Evolutionary conservation across 2,329 filamentous ascomycete species (phyloP), one percentile per base, ranked within the genome.

Genomic region (Beauveria asiatica): DNA sequence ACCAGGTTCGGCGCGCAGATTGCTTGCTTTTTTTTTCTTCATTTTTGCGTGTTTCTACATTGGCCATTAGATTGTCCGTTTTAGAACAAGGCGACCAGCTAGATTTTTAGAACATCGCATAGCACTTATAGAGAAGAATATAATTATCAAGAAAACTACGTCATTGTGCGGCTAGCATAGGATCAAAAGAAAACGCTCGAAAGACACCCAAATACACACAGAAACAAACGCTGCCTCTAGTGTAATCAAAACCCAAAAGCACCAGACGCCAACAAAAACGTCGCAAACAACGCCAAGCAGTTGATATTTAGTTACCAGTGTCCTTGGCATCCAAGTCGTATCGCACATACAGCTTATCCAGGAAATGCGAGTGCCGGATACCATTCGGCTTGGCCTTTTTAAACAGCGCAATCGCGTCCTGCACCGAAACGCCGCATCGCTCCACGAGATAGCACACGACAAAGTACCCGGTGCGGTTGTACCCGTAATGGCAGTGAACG

Each of bases 401-500:
- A 74, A 97, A 97, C 62, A 85, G 81, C 57, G 90, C 84, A 62
- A 97, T 85, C 1, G 93, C 93, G 59, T 88, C 84, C 67, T 89
- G 83, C 2, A 96, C 83, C 23, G 76, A 77, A 67, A 84, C 92
- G 0, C 83, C 86, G 65, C 88, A 83, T 51, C 85, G 80, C 75
- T 97, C 92, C 16, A 97, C 87, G n/a, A 97, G 78, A 69, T 97
- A 97, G 68, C 87, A 91, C 37, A 90, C 88, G 55, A 97, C 84
- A 69, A 97, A 89, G 71, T 93, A 96, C 0, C 93, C 93, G 0
- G 93, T 97, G 23, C 92, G 83, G 71, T 97, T 97, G 76, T 95
- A 97, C 0, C 93, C 93, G 67, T 97, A 97, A 69, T 97, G 93
- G 68, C 93, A 97, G 71, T 97, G 93, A 0, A 96, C 90, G 2